phyloP scores from a whole-genome alignment of 2,329 filamentous ascomycete genomes.

The Epichloe sp. region DNA sequence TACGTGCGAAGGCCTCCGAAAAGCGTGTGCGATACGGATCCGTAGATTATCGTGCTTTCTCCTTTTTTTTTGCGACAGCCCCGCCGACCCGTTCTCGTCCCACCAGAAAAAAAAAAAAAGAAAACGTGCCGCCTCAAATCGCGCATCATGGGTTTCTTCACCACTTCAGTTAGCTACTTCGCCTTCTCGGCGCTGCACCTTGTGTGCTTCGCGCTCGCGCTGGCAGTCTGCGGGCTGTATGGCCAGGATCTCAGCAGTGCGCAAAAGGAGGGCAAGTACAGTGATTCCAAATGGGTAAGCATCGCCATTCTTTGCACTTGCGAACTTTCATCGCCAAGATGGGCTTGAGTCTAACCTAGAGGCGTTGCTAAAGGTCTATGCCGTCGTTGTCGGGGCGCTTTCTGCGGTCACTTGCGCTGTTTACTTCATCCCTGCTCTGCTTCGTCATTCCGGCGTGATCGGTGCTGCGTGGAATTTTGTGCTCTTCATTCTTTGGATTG shows the following conservation, averaged over 20 bases:
- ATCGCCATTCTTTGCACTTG: neutral
- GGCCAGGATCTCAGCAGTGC: constrained; percentile 51
- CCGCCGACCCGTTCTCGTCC: neutral
- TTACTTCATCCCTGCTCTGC: constrained; percentile 51
- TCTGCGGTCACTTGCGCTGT: constrained; percentile 50
- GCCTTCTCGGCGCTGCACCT: constrained; percentile 54
- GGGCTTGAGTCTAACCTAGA: neutral
- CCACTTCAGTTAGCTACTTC: constrained; percentile 34
- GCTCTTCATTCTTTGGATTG: constrained; percentile 66
- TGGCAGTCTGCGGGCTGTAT: constrained; percentile 70
- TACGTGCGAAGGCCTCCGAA: neutral
- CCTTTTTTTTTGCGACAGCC: neutral
- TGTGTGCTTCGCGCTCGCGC: constrained; percentile 60
- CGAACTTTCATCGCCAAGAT: neutral
- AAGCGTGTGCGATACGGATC: neutral
- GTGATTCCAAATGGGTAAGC: constrained; percentile 58
- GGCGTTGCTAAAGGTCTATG: constrained; percentile 44
- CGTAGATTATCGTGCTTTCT: neutral
- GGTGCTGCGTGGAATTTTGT: constrained; percentile 58
- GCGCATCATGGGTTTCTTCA: constrained; percentile 31
- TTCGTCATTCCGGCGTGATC: constrained; percentile 31
- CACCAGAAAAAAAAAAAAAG: neutral
- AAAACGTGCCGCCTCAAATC: neutral
- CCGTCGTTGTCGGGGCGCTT: constrained; percentile 54
- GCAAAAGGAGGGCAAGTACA: constrained; percentile 32